These are phyloP conservation scores for Dysphania ambrosioides DNA, from an alignment of 148 eudicot genomes.

Conservation along the genomic window DNA sequence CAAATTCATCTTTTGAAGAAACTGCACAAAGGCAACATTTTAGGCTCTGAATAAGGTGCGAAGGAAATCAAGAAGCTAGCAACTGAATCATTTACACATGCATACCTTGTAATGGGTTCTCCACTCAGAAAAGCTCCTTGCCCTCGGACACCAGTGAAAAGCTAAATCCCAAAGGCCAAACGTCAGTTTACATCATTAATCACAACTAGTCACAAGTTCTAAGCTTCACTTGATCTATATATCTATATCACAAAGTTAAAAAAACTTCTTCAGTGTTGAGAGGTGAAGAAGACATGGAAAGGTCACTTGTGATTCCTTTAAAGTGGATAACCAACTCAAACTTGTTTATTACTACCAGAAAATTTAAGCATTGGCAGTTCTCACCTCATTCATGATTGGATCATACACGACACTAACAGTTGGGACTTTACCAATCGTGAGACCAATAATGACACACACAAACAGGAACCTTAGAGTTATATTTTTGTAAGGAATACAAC, in stretches of 20 bases:
- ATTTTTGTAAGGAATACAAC: constrained; percentile 3
- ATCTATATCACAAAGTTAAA: not conserved
- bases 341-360: not conserved
- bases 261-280: not conserved
- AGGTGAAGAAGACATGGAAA: not conserved
- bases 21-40: constrained; percentile 50
- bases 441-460: constrained; percentile 92
- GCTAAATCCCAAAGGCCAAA: constrained; percentile 39
- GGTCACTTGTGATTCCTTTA: not conserved
- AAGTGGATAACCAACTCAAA: not conserved
- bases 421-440: constrained; percentile 74
- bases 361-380: constrained; percentile 7
- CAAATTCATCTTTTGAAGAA: constrained; percentile 72
- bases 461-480: constrained; percentile 71
- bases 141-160: constrained; percentile 73
- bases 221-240: not conserved
- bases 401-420: constrained; percentile 86
- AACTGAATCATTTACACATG: not conserved
- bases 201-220: constrained; percentile 2
- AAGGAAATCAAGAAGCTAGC: constrained; percentile 4
- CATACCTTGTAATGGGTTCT: constrained; percentile 80
- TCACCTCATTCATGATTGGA: constrained; percentile 89
- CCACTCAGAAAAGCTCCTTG: constrained; percentile 92
- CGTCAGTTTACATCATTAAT: not conserved
- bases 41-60: not conserved